Conservation (phyloP, 2,329 filamentous ascomycete genomes). For the Metarhizium brunneum region DNA sequence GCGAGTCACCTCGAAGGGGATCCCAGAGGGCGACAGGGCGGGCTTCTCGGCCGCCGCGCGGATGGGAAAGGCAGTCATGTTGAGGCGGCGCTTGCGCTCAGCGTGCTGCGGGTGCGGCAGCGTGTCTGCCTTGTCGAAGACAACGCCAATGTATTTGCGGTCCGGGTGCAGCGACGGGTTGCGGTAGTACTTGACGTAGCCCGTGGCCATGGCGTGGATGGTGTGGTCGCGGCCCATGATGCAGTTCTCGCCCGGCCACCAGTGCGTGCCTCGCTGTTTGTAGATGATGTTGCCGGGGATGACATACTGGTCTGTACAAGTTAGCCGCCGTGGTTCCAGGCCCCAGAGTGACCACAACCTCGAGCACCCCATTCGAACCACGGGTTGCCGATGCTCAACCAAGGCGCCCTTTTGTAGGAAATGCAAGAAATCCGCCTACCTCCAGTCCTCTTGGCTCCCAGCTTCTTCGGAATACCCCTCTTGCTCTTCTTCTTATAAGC, state of each 20-base stretch:
- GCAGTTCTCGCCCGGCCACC: constrained; percentile 93
- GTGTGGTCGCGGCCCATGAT: constrained; percentile 95
- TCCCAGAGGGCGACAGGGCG: constrained; percentile 38
- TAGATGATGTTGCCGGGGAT: constrained; percentile 97
- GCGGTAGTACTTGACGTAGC: constrained; percentile 95
- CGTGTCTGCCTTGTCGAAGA: constrained; percentile 70
- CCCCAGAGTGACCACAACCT: too few species aligned
- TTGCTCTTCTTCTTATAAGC: constrained; percentile 56
- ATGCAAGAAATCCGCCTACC: constrained; percentile 41
- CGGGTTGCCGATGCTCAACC: background rate
- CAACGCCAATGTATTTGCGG: constrained; percentile 89
- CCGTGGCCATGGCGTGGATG: constrained; percentile 74
- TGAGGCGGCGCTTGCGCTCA: constrained; percentile 64
- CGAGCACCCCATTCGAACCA: too few species aligned
- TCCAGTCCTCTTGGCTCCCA: constrained; percentile 88
- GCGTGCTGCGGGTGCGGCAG: constrained; percentile 71
- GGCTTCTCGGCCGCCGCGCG: constrained; percentile 26
- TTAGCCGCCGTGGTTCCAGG: constrained; percentile 7
- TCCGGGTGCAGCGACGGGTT: constrained; percentile 76
- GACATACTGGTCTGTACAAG: constrained; percentile 68
- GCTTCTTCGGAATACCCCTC: constrained; percentile 62
- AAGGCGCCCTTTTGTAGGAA: background rate
- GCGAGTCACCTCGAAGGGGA: constrained; percentile 37
- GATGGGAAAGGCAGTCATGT: constrained; percentile 53
- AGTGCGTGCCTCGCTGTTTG: constrained; percentile 87